A percentile compares a stretch with the other conserved stretches of the same genome.
phyloP scores from a whole-genome alignment of 352 stramenopile genomes.

The Pythium rishiriense region DNA sequence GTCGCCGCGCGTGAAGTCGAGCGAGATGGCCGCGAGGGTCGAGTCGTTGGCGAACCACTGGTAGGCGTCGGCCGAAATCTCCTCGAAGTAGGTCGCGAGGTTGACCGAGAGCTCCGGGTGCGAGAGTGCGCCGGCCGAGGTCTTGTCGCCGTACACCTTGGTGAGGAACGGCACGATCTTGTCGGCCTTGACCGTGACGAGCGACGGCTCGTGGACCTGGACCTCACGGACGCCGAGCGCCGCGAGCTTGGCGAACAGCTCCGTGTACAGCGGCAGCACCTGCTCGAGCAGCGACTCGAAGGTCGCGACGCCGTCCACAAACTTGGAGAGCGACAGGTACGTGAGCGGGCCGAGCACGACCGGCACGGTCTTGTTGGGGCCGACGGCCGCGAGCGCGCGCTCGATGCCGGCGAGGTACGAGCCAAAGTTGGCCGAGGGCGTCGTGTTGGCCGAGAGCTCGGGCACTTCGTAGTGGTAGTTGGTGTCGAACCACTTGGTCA shows the following conservation, averaged over 20 bases:
- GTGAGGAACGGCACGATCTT: conserved; percentile 54
- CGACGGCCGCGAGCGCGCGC: conserved; percentile 79
- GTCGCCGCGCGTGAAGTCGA: conserved; percentile 92
- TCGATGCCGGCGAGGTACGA: conserved; percentile 71
- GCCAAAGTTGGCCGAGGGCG: conserved; percentile 79
- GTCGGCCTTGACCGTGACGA: conserved; percentile 74
- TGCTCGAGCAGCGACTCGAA: conserved; percentile 69
- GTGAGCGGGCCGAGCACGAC: conserved; percentile 85
- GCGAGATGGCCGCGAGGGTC: conserved; percentile 77
- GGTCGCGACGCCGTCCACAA: conserved; percentile 56
- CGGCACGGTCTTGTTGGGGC: conserved; percentile 78
- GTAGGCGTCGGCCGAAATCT: conserved; percentile 87
- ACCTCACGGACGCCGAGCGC: conserved; percentile 80
- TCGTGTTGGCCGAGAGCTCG: conserved; percentile 78
- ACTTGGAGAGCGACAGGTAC: conserved; percentile 82
- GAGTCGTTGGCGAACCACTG: conserved; percentile 81
- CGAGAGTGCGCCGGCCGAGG: conserved; percentile 52
- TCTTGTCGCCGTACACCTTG: conserved; percentile 71
- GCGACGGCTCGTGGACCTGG: conserved; percentile 91
- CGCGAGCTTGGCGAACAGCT: conserved; percentile 71
- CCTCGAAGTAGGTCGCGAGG: conserved; percentile 89
- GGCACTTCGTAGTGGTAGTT: conserved; percentile 97
- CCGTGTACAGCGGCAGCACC: conserved; percentile 80
- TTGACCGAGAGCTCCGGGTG: conserved; percentile 70
- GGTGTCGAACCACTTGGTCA: conserved; percentile 95